Evolutionary conservation across 2,329 filamentous ascomycete genomes (phyloP).

Genomic region (Penicillium sp.): DNA sequence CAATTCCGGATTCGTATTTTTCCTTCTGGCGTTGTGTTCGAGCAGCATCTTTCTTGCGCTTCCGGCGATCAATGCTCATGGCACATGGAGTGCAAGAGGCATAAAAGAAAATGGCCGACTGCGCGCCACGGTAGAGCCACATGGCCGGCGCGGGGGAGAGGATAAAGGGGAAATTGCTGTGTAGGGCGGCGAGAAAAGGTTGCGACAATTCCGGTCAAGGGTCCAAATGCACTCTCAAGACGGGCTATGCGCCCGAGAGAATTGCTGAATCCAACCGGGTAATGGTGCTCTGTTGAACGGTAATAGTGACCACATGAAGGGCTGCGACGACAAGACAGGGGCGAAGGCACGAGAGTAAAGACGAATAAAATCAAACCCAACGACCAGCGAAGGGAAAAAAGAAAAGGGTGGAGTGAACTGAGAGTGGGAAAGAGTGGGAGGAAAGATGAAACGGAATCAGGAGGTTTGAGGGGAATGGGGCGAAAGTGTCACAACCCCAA

Average conservation of each 20-base stretch:
- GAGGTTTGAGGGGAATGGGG: conserved; percentile 5
- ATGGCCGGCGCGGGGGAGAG: conserved; percentile 25
- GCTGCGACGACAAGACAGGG: conserved; percentile 17
- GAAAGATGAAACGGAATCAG: conserved; percentile 1
- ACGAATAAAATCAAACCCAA: conserved; percentile 7
- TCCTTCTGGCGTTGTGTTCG: conserved; percentile 61
- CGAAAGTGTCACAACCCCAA: conserved; percentile 3
- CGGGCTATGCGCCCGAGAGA: conserved; percentile 20
- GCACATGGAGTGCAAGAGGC: conserved; percentile 55
- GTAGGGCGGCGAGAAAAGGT: conserved; percentile 1
- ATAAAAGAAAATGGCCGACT: conserved; percentile 49
- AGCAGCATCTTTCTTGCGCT: conserved; percentile 64
- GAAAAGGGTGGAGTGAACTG: conserved; percentile 5
- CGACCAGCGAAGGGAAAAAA: conserved; percentile 16
- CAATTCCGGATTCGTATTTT: conserved; percentile 49
- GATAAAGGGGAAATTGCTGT: conserved; percentile 4
- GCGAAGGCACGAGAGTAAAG: conserved; percentile 1
- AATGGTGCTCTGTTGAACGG: conserved; percentile 20
- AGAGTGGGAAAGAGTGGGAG: background rate
- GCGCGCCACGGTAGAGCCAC: conserved; percentile 47
- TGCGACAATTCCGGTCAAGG: background rate
- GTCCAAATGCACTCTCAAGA: conserved; percentile 15
- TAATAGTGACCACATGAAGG: conserved; percentile 34
- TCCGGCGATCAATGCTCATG: conserved; percentile 62
- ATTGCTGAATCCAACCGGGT: conserved; percentile 21